Evolutionary conservation across 2,329 filamentous ascomycete species (phyloP), one percentile per base, ranked within the genome.

Genomic region (Xylariaceae sp.): DNA sequence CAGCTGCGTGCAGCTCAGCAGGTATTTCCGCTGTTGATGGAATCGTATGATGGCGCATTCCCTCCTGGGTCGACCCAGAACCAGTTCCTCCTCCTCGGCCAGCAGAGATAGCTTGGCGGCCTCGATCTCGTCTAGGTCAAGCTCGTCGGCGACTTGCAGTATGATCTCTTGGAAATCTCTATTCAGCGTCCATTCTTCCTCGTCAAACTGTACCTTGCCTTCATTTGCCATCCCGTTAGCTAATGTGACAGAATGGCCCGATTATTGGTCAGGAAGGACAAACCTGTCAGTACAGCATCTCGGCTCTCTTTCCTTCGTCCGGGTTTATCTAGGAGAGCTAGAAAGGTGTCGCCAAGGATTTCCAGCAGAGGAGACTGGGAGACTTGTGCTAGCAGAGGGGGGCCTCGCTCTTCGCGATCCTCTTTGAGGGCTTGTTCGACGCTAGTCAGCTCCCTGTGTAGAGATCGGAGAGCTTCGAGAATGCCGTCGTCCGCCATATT

Each of bases 81-180:
- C 67, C 28, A 75, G 68, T 12, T 77, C 70, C 46, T 89, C 80
- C 23, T 77, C 72, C 53, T 85, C 75, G 13, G 84, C 79, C 35
- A 81, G 78, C 32, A 93, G 65, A 37, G 94, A 76, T 31, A 92
- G 73, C 45, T 74, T 72, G 8, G 87, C 84, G 13, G 90, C 83
- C 49, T 92, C 77, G 37, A 94, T 57, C 60, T 98, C 93, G 60
- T 98, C 89, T 33, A 98, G 69, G 50, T 94, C 80, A 41, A 95
- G 69, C 47, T 87, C 85, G 58, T 96, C 89, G 35, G 90, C 84
- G 23, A 98, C 69, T 49, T 86, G 76, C 19, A 94, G 68, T 16
- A 80, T 76, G 46, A 82, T 78, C 58, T 94, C 82, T 53, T 90
- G 79, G 60, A 98, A 96, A 42, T 87, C 80, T 36, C 84, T 74